Percentiles rank a stretch among this genome's conserved stretches.
phyloP scores from a whole-genome alignment of 1,139 yeast genomes.

The Suzukiozyma palmioleophila region DNA sequence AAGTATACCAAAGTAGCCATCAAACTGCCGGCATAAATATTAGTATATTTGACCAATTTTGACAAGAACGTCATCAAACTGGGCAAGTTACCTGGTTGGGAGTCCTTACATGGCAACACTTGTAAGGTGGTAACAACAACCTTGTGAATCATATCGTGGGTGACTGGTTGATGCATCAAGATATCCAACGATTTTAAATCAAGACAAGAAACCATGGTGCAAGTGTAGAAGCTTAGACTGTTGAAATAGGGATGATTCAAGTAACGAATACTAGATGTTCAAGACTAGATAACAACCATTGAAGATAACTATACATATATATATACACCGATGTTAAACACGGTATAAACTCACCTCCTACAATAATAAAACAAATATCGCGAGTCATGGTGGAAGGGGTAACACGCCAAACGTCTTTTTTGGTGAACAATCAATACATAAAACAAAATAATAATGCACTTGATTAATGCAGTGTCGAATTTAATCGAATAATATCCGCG shows the following conservation, averaged over 20 bases:
- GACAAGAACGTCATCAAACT: slow-evolving; percentile 73
- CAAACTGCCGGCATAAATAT: slow-evolving; percentile 73
- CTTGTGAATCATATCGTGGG: slow-evolving; percentile 64
- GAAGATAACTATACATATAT: neutral
- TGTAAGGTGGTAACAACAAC: slow-evolving; percentile 59
- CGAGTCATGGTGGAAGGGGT: neutral
- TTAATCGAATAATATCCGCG: neutral
- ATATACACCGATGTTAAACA: neutral
- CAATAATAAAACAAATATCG: neutral
- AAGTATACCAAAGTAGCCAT: slow-evolving; percentile 69
- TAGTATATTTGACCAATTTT: slow-evolving; percentile 64
- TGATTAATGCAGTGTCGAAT: neutral
- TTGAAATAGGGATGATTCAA: too few relatives aligned
- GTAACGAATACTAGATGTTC: too few relatives aligned
- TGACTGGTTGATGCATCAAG: slow-evolving; percentile 53
- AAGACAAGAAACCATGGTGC: slow-evolving; percentile 14
- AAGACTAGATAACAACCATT: too few relatives aligned
- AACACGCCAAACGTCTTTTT: neutral
- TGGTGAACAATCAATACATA: neutral
- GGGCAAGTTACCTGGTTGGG: slow-evolving; percentile 46
- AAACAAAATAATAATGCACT: neutral
- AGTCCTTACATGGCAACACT: slow-evolving; percentile 52
- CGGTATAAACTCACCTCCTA: neutral
- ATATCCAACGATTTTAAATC: slow-evolving; percentile 54
- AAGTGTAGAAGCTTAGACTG: too few relatives aligned